Conservation (phyloP, 192 early-diverging fungal genomes). For the Cladochytrium replicatum region DNA sequence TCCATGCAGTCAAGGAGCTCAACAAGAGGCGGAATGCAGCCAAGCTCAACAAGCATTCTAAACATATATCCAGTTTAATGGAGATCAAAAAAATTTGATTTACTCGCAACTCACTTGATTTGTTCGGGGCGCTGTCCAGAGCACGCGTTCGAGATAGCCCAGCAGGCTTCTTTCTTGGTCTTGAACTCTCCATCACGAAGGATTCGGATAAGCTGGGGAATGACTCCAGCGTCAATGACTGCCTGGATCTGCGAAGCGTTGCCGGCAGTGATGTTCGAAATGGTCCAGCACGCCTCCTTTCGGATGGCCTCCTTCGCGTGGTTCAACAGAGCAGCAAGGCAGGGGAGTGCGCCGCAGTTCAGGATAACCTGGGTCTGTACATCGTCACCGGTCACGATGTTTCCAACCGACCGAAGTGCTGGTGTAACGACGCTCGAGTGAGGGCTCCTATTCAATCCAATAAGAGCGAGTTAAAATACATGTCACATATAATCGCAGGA, state of each 20-base stretch:
- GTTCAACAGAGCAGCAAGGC: slow-evolving; percentile 71
- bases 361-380: slow-evolving; percentile 92
- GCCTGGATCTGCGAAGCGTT: slow-evolving; percentile 84
- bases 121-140: slow-evolving; percentile 90
- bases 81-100: neutral
- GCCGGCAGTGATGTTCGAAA: slow-evolving; percentile 98
- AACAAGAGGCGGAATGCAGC: slow-evolving; percentile 90
- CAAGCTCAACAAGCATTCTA: slow-evolving; percentile 75
- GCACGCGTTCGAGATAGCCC: slow-evolving; percentile 98
- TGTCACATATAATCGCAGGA: neutral
- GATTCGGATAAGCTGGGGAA: slow-evolving; percentile 82
- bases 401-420: slow-evolving; percentile 91
- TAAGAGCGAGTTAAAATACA: slow-evolving; percentile 1
- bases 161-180: slow-evolving; percentile 98
- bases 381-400: slow-evolving; percentile 99
- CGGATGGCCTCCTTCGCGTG: slow-evolving; percentile 90
- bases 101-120: slow-evolving; percentile 70
- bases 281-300: slow-evolving; percentile 99
- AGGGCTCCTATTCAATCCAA: slow-evolving; percentile 37
- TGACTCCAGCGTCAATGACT: slow-evolving; percentile 89
- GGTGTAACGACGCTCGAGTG: slow-evolving; percentile 90
- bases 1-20: slow-evolving; percentile 84
- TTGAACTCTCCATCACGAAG: slow-evolving; percentile 89
- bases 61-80: slow-evolving; percentile 6
- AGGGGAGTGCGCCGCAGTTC: slow-evolving; percentile 75